Percentiles rank a stretch among this genome's conserved stretches.
Evolutionary conservation across 257 asterid species (phyloP).

Genomic region (Ophiorrhiza pumila): DNA sequence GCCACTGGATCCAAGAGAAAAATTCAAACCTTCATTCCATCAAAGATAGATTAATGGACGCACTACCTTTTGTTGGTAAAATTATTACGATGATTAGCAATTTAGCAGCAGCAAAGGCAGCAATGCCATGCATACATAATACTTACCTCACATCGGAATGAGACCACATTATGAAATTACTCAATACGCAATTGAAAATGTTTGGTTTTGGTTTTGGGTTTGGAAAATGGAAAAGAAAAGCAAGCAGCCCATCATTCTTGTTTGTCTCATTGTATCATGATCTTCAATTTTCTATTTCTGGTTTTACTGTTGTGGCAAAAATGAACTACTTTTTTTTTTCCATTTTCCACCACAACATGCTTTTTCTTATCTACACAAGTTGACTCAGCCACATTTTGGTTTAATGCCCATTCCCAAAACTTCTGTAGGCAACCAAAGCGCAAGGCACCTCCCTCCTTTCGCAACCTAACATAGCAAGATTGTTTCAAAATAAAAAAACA

Average conservation of each 20-base stretch:
- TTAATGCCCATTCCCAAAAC: neutral
- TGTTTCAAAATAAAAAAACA: no score
- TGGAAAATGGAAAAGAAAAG: slow-evolving; percentile 23
- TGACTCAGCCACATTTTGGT: neutral
- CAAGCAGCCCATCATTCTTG: slow-evolving; percentile 31
- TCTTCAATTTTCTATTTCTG: neutral
- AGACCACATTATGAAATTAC: slow-evolving; percentile 56
- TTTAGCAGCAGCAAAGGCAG: no score
- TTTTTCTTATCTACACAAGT: neutral
- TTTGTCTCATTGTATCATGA: slow-evolving; percentile 42
- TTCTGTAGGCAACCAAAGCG: slow-evolving; percentile 1
- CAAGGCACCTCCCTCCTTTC: no score
- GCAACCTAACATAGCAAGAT: no score
- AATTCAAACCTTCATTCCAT: neutral
- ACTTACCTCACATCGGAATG: slow-evolving; percentile 32
- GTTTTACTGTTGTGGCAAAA: no score
- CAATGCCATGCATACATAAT: slow-evolving; percentile 31
- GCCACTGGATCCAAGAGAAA: slow-evolving; percentile 31
- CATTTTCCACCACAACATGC: neutral
- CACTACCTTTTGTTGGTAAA: slow-evolving; percentile 14
- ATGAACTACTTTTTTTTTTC: no score
- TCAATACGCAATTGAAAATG: slow-evolving; percentile 45
- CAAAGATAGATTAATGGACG: slow-evolving; percentile 5
- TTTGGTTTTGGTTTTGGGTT: slow-evolving; percentile 22
- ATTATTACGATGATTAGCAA: slow-evolving; percentile 8